Evolutionary conservation across 1,284 basidiomycete genomes (phyloP), one percentile per base, ranked within the genome.

Genomic region (Austroboletus rostrupii): DNA sequence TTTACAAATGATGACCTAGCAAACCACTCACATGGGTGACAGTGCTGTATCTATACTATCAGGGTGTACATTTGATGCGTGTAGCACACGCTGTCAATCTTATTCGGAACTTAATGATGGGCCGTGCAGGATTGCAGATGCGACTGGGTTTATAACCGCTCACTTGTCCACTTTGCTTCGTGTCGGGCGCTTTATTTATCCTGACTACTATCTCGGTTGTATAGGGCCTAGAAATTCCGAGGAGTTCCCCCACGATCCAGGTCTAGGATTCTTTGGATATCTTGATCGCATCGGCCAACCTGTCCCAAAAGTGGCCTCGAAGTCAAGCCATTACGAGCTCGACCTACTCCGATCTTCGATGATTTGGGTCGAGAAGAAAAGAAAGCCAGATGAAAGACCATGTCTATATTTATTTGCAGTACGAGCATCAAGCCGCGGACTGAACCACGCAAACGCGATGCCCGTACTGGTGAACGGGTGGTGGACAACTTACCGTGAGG

Each of bases 11-110:
- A 12, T 19, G 23, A 31, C 35, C 26, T 39, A 7, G 16, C 7
- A 21, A 19, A 12, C 19, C 38, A 48, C 20, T 31, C n/a, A 19
- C 13, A 45, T 19, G 41, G 6, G 14, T 31, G 23, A 8, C 38
- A 3, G 33, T 36, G n/a, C 11, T 31, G 13, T 55, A 52, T 43
- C 20, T 54, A 57, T 47, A 9, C 3, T 33, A 47, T 47, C 1
- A 8, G n/a, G 7, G 17, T 40, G 40, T 37, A 42, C 16, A 17
- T 33, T 29, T 45, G 2, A 28, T 26, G 10, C 33, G 21, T 10
- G 1, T 10, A 10, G n/a, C 35, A 7, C 17, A 23, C 8, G 28
- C 26, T 17, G 36, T 33, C 16, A 12, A 39, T 54, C 43, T 32
- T 41, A 32, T 21, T 28, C 5, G 13, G 17, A 2, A 17, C 17